A percentile compares a stretch with the other conserved stretches of the same genome.
Evolutionary conservation across 2,329 filamentous ascomycete species (phyloP).

Genomic region (Neurospora sp.): DNA sequence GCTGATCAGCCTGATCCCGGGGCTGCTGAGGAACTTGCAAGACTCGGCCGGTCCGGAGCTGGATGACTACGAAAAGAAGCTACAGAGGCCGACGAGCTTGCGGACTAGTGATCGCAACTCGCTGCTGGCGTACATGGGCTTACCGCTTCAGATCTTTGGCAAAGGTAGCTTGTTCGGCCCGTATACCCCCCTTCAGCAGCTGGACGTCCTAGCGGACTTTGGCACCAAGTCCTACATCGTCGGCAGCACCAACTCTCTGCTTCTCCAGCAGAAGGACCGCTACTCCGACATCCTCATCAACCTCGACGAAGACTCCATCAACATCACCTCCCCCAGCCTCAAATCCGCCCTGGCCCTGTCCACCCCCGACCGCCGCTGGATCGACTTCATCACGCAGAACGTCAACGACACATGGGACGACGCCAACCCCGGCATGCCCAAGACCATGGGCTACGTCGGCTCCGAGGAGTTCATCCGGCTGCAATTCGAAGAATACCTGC

Average conservation of each 20-base stretch:
- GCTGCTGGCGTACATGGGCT: constrained; percentile 83
- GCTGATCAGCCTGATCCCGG: constrained; percentile 87
- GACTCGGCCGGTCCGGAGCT: constrained; percentile 93
- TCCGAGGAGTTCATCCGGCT: constrained; percentile 96
- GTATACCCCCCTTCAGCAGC: constrained; percentile 90
- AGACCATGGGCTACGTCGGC: constrained; percentile 86
- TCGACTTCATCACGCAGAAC: constrained; percentile 86
- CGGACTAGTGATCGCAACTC: constrained; percentile 88
- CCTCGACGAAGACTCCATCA: constrained; percentile 80
- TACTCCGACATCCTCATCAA: constrained; percentile 97
- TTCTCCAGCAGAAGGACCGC: constrained; percentile 87
- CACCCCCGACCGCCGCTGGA: constrained; percentile 85
- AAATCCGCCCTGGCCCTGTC: constrained; percentile 68
- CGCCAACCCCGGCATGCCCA: constrained; percentile 76
- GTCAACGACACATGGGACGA: constrained; percentile 98
- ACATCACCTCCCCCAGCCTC: constrained; percentile 71
- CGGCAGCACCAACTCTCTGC: constrained; percentile 88
- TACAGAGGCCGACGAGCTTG: constrained; percentile 71
- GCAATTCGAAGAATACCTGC: constrained; percentile 93
- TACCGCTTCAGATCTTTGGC: constrained; percentile 90
- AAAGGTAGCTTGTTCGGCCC: constrained; percentile 94
- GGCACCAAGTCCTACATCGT: constrained; percentile 97
- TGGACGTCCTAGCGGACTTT: constrained; percentile 86
- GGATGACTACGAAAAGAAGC: constrained; percentile 66
- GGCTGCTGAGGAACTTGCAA: constrained; percentile 80